Evolutionary conservation across 1,284 basidiomycete species (phyloP).

Genomic region (Ganoderma multipileum): DNA sequence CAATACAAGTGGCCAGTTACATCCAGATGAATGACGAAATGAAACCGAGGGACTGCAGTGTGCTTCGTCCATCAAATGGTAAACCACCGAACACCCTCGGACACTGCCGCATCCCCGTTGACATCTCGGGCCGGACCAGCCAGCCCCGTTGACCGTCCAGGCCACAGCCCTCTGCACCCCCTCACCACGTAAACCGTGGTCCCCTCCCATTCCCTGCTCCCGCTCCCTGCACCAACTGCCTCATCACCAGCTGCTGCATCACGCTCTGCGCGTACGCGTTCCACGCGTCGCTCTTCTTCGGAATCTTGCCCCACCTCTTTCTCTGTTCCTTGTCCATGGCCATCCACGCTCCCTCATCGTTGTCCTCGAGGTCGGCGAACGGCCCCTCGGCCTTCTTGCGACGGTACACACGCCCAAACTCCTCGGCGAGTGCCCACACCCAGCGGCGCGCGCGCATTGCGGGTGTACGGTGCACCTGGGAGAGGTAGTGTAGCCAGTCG

Average conservation of each 20-base stretch:
- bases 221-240: slow-evolving; percentile 4
- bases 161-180: neutral
- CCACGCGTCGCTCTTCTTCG: slow-evolving; percentile 13
- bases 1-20: neutral
- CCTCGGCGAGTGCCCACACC: slow-evolving; percentile 33
- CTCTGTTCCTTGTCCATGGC: neutral
- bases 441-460: slow-evolving; percentile 38
- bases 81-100: neutral
- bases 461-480: slow-evolving; percentile 33
- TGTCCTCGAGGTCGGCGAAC: slow-evolving; percentile 13
- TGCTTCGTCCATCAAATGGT: slow-evolving; percentile 1
- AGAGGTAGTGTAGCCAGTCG: slow-evolving; percentile 40
- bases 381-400: slow-evolving; percentile 16
- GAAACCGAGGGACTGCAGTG: neutral
- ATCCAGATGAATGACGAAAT: neutral
- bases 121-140: neutral
- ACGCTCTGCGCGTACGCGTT: slow-evolving; percentile 3
- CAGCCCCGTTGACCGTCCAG: no score
- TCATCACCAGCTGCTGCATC: slow-evolving; percentile 9
- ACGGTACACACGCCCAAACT: slow-evolving; percentile 15
- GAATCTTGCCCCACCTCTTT: slow-evolving; percentile 2
- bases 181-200: slow-evolving; percentile 4
- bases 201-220: neutral
- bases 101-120: neutral
- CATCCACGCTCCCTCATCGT: neutral